Conservation (phyloP, 2,329 filamentous ascomycete genomes). For the Blastomyces parvus region DNA sequence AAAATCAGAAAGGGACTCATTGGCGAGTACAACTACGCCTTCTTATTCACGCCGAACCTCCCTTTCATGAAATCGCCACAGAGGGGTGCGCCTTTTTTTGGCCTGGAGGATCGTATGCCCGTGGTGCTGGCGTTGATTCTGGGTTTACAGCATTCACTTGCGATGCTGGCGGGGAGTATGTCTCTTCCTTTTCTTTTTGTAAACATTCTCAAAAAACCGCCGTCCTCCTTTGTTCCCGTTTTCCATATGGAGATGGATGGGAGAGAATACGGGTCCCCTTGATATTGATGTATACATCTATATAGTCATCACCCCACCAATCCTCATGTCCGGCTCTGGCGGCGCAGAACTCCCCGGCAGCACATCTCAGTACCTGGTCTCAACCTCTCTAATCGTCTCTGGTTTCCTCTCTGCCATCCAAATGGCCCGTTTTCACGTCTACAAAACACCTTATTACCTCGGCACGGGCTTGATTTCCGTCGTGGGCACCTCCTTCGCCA, state of each 20-base stretch:
- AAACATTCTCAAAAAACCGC: no score
- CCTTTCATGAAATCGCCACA: constrained; percentile 64
- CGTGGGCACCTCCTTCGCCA: constrained; percentile 59
- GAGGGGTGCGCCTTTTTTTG: constrained; percentile 58
- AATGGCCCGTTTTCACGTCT: constrained; percentile 57
- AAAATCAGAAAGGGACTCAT: constrained; percentile 57
- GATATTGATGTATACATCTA: constrained; percentile 15
- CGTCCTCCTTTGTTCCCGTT: no score
- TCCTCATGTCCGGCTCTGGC: constrained; percentile 48
- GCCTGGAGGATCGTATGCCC: constrained; percentile 58
- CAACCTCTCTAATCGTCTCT: constrained; percentile 58
- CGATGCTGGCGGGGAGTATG: constrained; percentile 50
- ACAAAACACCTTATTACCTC: constrained; percentile 52
- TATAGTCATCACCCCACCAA: constrained; percentile 47
- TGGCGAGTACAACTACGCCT: constrained; percentile 81
- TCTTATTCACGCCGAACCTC: constrained; percentile 71
- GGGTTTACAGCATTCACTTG: constrained; percentile 59
- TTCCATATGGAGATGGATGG: neutral
- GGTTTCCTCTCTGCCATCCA: constrained; percentile 57
- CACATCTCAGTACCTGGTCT: constrained; percentile 56
- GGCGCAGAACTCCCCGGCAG: constrained; percentile 49
- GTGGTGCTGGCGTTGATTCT: constrained; percentile 56
- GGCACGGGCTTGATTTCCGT: constrained; percentile 60
- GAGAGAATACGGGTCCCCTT: neutral
- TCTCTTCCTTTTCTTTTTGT: constrained; percentile 3